Base-by-base conservation (phyloP, 2,329 filamentous ascomycete genomes). In the Hymenoscyphus repandus region DNA sequence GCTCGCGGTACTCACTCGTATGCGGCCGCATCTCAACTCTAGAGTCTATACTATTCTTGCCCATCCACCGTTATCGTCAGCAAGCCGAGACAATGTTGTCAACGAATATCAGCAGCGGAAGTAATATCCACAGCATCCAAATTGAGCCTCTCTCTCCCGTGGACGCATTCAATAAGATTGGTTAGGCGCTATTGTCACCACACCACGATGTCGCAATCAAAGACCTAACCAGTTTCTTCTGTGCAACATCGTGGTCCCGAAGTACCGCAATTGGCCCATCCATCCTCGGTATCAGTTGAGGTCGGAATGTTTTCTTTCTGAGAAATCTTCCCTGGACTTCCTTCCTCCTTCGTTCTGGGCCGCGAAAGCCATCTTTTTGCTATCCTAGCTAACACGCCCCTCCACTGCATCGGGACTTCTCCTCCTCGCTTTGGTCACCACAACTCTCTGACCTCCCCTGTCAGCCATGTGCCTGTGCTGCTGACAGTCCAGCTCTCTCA, bases 121-220 rank as follows among this genome's bases (percentile, higher is more conserved):
- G 38, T 51, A 48, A 48, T 51, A 48, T 48, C 44, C 20, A 51
- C 34, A 15, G 11, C 31, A 27, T 45, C 45, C 50, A 48, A 52
- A 45, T 52, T 31, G n/a, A 45, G 34, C 40, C 15, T 20, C 12
- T 18, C 18, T 12, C 30, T 22, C 15, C 32, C 18, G 18, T 18
- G 40, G 30, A 10, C 17, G 38, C 47, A 43, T 33, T 13, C 22
- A 17, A 6, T 18, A 32, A 47, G 20, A 52, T 48, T 49, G 15
- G 27, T 38, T 48, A 49, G 11, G 41, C 50, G 45, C 50, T 27
- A 45, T 44, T 47, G 39, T 18, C 34, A 52, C 45, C 20, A 41
- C 38, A 45, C 22, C 22, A 15, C 31, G 37, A 43, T 31, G 39
- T 18, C 30, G 38, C 15, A 46, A 43, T 32, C 9, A 10, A 27